Evolutionary conservation across 2,329 filamentous ascomycete genomes (phyloP), one percentile per base, ranked within the genome.

Genomic region (Dactylellina drechsleri): DNA sequence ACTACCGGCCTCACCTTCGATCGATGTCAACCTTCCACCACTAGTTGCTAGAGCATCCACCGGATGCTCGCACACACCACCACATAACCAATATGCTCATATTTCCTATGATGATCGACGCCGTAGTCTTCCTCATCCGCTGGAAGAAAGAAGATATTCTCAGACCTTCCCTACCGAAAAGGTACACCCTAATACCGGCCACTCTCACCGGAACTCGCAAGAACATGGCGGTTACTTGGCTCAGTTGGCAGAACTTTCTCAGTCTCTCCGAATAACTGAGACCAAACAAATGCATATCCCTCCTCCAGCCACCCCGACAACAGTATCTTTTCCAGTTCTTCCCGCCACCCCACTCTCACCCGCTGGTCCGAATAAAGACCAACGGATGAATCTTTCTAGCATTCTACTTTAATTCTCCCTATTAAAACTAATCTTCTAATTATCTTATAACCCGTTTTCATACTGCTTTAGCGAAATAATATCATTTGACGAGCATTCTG

Each of bases 1-100:
- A 77, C 70, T 82, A 58, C 80, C 81, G 47, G 78, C 61, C 79
- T 82, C 66, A 81, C 82, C 78, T 16, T 59, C 75, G 16, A 71
- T 65, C 16, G 62, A 76, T 50, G 74, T 76, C 15, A 79, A 78
- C 64, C 66, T 79, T 2, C 78, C 78, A 26, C 78, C 78, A 1
- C 64, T 79, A 4, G 67, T 67, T 12, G 70, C 76, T 53, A 58
- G 59, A 49, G 50, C 62, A 57, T 45, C 77, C 57, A 20, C 68
- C 47, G 67, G 76, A 71, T 65, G 77, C 76, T 70, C 77, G 50
- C 66, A 77, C 62, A 26, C 71, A 62, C 16, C 72, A 68, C 16
- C 72, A 68, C 64, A 70, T 54, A 49, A 47, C 61, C 59, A 67
- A 59, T 53, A 49, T 28, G n/a, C 53, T 66, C 26, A 72, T 58